Conservation (phyloP, 495 filamentous ascomycete genomes). For the Cryomyces minteri region DNA sequence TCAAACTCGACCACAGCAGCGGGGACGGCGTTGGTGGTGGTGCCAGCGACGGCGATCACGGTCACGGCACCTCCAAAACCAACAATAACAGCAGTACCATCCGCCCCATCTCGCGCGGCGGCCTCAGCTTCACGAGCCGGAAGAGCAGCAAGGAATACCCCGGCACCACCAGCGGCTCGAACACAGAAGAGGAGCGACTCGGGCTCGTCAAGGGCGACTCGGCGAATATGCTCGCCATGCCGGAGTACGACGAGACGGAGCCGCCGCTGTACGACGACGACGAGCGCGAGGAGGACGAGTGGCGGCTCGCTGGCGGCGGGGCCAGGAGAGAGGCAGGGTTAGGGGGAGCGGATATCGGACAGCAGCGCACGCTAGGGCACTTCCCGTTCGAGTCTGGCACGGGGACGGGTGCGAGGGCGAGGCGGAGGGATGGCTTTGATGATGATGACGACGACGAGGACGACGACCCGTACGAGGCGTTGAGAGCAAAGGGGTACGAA, state of each 20-base stretch:
- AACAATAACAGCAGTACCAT: neutral
- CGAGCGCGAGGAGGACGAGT: neutral
- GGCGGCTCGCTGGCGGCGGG: neutral
- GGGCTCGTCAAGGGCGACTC: constrained; percentile 74
- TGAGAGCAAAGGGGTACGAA: too few species aligned
- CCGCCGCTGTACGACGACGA: neutral
- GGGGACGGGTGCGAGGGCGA: neutral
- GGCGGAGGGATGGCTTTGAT: neutral
- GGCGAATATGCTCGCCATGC: constrained; percentile 18
- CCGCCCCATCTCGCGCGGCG: constrained; percentile 17
- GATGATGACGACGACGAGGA: constrained; percentile 1
- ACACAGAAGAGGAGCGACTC: constrained; percentile 76
- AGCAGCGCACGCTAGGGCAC: neutral
- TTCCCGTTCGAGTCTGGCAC: neutral
- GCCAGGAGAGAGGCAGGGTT: neutral
- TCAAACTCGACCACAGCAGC: neutral
- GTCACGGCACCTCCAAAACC: too few species aligned
- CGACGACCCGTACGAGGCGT: constrained; percentile 1
- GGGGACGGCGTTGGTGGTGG: neutral
- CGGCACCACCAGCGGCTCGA: constrained; percentile 21
- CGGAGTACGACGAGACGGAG: constrained; percentile 12
- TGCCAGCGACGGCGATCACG: constrained; percentile 5
- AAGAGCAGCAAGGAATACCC: constrained; percentile 21
- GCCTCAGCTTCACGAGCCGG: constrained; percentile 26
- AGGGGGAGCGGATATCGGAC: neutral